These are phyloP conservation scores for Candida ipomoeae DNA, from an alignment of 805 yeast species.

Conservation along the genomic window DNA sequence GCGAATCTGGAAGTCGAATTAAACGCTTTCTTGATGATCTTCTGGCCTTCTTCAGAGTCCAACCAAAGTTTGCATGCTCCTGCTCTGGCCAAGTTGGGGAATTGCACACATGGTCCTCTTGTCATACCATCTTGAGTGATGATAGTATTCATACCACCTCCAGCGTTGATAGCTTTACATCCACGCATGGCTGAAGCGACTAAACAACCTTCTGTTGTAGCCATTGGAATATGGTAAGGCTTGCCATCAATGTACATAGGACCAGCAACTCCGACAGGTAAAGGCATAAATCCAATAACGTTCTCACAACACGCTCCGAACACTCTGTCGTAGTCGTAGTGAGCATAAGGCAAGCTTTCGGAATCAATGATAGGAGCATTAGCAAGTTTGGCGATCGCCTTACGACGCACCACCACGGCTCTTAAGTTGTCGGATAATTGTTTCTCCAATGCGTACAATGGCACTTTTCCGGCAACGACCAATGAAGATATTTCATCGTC, in stretches of 20 bases:
- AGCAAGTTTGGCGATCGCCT: conserved; percentile 80
- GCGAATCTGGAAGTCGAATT: conserved; percentile 98
- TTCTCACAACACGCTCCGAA: conserved; percentile 99
- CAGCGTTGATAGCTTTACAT: conserved; percentile 94
- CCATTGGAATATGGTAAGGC: conserved; percentile 93
- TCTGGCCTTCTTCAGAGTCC: conserved; percentile 92
- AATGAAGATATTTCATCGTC: conserved; percentile 73
- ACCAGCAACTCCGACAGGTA: conserved; percentile 98
- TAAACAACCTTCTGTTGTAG: conserved; percentile 97
- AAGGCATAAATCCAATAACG: conserved; percentile 93
- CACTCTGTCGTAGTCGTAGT: conserved; percentile 92
- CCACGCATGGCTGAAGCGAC: conserved; percentile 99
- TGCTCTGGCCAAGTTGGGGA: conserved; percentile 77
- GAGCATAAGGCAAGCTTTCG: conserved; percentile 67
- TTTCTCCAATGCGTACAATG: conserved; percentile 91
- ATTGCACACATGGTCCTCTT: conserved; percentile 96
- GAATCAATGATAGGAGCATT: conserved; percentile 75
- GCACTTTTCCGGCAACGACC: conserved; percentile 72
- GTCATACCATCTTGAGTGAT: conserved; percentile 98
- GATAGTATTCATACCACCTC: conserved; percentile 93
- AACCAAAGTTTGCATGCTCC: conserved; percentile 95
- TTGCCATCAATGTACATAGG: conserved; percentile 88
- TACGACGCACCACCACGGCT: conserved; percentile 91
- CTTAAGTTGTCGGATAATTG: conserved; percentile 83
- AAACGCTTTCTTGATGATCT: conserved; percentile 76